Conservation (phyloP, 176 grass and related monocot species). For the Ensete glaucum region DNA sequence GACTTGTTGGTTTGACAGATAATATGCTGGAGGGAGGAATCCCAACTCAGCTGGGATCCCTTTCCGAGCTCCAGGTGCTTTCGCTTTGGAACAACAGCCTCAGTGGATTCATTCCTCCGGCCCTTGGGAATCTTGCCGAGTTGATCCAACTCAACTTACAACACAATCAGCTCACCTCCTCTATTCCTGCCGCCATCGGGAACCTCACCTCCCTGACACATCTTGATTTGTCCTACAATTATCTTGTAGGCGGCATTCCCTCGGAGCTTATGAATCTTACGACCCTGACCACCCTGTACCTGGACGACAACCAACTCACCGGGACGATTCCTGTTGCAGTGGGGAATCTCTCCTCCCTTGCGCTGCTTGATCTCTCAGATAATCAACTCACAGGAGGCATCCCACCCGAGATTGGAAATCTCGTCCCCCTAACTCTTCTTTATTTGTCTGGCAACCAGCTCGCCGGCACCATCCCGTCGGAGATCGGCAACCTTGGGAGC, state of each 20-base stretch:
- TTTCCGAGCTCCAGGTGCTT: neutral
- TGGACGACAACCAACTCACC: constrained; percentile 37
- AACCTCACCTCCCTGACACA: too few relatives aligned
- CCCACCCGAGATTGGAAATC: constrained; percentile 2
- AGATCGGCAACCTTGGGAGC: neutral
- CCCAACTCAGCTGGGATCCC: neutral
- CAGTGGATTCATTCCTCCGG: neutral
- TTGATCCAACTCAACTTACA: neutral
- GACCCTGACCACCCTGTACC: constrained; percentile 27
- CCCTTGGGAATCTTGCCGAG: neutral
- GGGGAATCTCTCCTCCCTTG: neutral
- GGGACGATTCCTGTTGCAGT: constrained; percentile 38
- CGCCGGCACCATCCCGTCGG: neutral
- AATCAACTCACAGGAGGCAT: constrained; percentile 32
- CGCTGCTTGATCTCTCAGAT: constrained; percentile 6
- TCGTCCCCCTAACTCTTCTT: neutral
- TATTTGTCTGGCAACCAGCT: neutral
- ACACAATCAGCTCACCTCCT: too few relatives aligned
- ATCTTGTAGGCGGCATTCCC: constrained; percentile 28
- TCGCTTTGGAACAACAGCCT: neutral
- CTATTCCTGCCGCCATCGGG: too few relatives aligned
- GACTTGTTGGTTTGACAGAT: constrained; percentile 22
- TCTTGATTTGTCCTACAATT: neutral
- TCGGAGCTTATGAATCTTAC: constrained; percentile 19
- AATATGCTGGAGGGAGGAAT: neutral